These are phyloP conservation scores for Syzygium aqueum DNA, from an alignment of 345 rosid species.

Conservation along the genomic window DNA sequence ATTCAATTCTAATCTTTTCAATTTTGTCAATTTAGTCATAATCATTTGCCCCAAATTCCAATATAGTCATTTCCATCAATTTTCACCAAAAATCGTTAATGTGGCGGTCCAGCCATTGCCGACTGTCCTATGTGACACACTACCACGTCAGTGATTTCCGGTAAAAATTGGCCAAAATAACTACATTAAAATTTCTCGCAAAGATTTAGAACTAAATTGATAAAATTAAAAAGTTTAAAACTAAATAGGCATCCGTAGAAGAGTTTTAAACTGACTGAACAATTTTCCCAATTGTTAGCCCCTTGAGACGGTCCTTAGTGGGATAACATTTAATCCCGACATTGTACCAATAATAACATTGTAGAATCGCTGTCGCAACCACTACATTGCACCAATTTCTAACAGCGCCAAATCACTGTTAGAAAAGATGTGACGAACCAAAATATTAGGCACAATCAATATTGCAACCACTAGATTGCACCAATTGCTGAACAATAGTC, in stretches of 20 bases:
- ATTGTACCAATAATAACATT: neutral
- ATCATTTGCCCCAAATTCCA: no score
- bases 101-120: rapidly evolving
- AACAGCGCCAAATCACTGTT: no score
- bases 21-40: no score
- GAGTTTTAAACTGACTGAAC: neutral
- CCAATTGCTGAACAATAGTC: neutral
- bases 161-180: neutral
- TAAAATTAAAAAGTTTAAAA: neutral
- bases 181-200: neutral
- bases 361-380: neutral
- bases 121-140: rapidly evolving
- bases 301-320: neutral
- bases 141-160: rapidly evolving
- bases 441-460: neutral
- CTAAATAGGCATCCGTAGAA: neutral
- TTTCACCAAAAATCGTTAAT: neutral
- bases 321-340: neutral
- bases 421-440: neutral
- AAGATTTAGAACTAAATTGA: neutral
- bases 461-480: neutral
- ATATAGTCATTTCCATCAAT: neutral
- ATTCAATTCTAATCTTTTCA: no score
- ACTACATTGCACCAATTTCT: no score
- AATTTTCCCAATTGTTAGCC: neutral